Conservation (phyloP, 768 basidiomycete genomes). For the Tricholoma sp. region DNA sequence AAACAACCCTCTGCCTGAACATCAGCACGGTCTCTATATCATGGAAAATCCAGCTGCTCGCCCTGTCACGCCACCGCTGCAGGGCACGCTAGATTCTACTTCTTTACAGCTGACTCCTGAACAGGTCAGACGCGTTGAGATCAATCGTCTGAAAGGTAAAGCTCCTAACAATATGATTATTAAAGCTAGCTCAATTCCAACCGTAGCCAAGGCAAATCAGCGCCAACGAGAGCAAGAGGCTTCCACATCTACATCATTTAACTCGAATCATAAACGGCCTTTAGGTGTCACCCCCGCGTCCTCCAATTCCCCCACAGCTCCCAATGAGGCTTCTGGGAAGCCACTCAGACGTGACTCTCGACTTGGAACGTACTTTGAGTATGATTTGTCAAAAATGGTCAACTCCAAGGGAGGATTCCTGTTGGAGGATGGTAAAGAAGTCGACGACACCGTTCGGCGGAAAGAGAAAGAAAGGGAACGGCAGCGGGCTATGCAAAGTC, state of each 20-base stretch:
- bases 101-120: constrained; percentile 53
- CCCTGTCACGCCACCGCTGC: constrained; percentile 38
- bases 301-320: constrained; percentile 57
- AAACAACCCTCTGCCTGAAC: too few relatives aligned
- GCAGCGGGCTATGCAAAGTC: constrained; percentile 67
- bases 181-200: neutral
- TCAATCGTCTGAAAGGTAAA: constrained; percentile 74
- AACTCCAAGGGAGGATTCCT: constrained; percentile 96
- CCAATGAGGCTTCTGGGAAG: constrained; percentile 41
- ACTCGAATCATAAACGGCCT: constrained; percentile 75
- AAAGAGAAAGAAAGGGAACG: constrained; percentile 82
- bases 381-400: constrained; percentile 94
- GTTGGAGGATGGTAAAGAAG: constrained; percentile 81
- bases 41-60: constrained; percentile 22
- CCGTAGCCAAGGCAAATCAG: constrained; percentile 69
- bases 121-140: constrained; percentile 65
- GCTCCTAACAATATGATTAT: neutral
- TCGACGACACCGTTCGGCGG: constrained; percentile 66
- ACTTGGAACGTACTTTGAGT: constrained; percentile 92
- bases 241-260: constrained; percentile 40
- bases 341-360: constrained; percentile 70
- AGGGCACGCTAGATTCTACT: constrained; percentile 7
- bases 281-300: constrained; percentile 51
- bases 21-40: neutral
- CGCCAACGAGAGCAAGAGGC: constrained; percentile 56